Evolutionary conservation across 2,329 filamentous ascomycete genomes (phyloP).

Genomic region (Apiospora aurea): DNA sequence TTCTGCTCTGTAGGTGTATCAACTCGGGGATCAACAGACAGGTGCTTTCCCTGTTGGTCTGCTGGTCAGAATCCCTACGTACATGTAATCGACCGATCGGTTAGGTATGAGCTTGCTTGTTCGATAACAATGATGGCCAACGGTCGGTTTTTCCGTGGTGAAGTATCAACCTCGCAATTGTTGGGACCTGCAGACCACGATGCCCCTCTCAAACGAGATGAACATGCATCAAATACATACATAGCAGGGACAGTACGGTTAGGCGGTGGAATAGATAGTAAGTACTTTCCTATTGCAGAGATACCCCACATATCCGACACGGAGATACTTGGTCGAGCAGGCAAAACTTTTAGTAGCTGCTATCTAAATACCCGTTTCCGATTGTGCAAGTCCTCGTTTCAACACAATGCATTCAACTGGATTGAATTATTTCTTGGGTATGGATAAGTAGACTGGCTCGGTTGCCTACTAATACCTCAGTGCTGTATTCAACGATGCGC

Average conservation of each 20-base stretch:
- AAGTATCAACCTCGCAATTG: not conserved
- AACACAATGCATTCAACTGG: not conserved
- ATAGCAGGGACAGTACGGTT: too few relatives aligned
- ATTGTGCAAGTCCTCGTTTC: not conserved
- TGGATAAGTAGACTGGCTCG: not conserved
- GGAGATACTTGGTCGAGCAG: not conserved
- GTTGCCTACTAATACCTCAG: too few relatives aligned
- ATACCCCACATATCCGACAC: not conserved
- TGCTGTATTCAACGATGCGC: not conserved
- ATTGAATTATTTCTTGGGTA: not conserved
- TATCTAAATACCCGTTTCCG: not conserved
- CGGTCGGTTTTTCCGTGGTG: not conserved
- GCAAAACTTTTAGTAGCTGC: not conserved
- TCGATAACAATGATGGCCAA: not conserved
- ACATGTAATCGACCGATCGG: not conserved
- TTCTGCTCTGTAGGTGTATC: slow-evolving; percentile 2
- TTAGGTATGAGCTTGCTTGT: not conserved
- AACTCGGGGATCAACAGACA: not conserved
- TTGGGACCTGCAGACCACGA: not conserved
- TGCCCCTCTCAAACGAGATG: slow-evolving; percentile 3
- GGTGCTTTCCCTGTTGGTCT: slow-evolving; percentile 14
- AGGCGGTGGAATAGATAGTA: not conserved
- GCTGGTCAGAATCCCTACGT: not conserved
- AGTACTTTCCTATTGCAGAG: not conserved
- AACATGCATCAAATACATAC: not conserved